Conservation (phyloP, 1,139 yeast species). For the Schwanniomyces etchellsii region DNA sequence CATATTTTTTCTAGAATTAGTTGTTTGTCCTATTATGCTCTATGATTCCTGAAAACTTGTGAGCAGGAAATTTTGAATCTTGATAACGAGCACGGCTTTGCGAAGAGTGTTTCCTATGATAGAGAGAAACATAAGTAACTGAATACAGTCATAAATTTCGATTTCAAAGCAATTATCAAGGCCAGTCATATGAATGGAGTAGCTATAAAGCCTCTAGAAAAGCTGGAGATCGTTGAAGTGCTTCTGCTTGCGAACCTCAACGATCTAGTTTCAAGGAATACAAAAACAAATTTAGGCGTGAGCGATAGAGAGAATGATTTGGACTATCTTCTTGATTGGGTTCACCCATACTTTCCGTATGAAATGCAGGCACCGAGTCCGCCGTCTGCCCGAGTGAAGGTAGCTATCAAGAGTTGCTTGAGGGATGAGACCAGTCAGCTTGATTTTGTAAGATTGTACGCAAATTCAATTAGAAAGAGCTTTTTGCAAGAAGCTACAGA, state of each 20-base stretch:
- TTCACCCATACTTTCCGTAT: conserved; percentile 26
- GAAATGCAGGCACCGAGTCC: conserved; percentile 21
- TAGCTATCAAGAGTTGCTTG: conserved; percentile 35
- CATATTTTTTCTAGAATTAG: too few species aligned
- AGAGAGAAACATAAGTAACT: too few species aligned
- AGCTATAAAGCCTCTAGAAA: too few species aligned
- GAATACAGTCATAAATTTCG: too few species aligned
- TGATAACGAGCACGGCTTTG: too few species aligned
- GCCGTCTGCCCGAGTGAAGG: conserved; percentile 28
- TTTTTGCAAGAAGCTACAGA: conserved; percentile 5
- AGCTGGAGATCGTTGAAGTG: conserved; percentile 9
- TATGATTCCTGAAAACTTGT: too few species aligned
- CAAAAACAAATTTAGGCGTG: conserved; percentile 3
- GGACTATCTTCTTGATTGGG: conserved; percentile 33
- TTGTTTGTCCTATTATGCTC: too few species aligned
- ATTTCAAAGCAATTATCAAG: too few species aligned
- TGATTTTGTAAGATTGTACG: conserved; percentile 30
- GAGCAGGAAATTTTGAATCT: too few species aligned
- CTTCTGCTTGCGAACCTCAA: conserved; percentile 17
- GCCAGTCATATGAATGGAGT: too few species aligned
- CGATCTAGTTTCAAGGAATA: conserved; percentile 15
- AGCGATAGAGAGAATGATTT: conserved; percentile 40
- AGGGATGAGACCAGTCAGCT: conserved; percentile 29
- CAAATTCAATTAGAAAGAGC: conserved; percentile 23
- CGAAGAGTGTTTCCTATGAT: too few species aligned